Conservation (phyloP, 2,329 filamentous ascomycete genomes). For the Orbilia quercus region DNA sequence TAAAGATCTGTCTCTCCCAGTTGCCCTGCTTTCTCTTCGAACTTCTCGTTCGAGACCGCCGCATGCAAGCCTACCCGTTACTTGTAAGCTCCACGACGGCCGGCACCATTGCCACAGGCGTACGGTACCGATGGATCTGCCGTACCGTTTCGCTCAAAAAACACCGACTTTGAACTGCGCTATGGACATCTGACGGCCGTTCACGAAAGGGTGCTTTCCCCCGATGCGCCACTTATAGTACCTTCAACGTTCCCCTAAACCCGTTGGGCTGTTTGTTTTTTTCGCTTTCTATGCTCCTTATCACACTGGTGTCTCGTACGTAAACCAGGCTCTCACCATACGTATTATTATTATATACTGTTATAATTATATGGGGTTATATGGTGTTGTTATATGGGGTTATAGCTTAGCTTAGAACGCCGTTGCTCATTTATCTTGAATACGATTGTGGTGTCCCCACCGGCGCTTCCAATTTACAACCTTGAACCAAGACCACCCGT, state of each 20-base stretch:
- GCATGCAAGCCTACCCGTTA: constrained; percentile 11
- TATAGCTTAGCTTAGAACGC: not conserved
- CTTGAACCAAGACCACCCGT: no score
- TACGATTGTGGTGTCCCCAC: not conserved
- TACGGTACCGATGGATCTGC: no score
- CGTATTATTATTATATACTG: no score
- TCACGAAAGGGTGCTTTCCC: constrained; percentile 33
- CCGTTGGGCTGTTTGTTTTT: constrained; percentile 17
- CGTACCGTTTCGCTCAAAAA: constrained; percentile 13
- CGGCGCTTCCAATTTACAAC: not conserved
- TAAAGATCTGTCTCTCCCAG: constrained; percentile 28
- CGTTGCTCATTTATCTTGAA: not conserved
- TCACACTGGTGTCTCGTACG: no score
- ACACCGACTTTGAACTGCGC: not conserved
- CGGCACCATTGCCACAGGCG: no score
- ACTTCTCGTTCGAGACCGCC: constrained; percentile 26
- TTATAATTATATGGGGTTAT: no score
- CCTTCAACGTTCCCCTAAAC: no score
- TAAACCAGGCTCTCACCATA: no score
- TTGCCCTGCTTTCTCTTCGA: constrained; percentile 22
- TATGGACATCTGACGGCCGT: constrained; percentile 27
- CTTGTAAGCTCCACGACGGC: no score
- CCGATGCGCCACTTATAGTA: constrained; percentile 17
- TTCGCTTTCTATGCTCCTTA: no score
- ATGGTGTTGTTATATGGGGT: not conserved